phyloP scores from a whole-genome alignment of 2,329 filamentous ascomycete genomes.

The Nigrospora osmanthi region DNA sequence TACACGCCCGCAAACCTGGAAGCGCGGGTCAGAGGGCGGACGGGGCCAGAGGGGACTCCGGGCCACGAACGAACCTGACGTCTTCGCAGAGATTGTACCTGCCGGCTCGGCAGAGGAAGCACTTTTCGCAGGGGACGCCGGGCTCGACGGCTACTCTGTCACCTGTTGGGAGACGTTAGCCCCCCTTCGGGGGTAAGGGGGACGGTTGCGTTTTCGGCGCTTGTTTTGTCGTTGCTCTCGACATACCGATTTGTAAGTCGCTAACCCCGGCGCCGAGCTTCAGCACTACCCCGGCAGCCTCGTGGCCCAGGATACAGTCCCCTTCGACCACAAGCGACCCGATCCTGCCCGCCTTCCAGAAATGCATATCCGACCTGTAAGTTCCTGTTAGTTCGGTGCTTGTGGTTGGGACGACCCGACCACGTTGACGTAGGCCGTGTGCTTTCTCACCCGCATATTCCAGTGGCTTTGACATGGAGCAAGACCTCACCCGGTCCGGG shows the following conservation, averaged over 20 bases:
- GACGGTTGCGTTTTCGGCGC: too few species aligned
- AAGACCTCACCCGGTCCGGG: conserved; percentile 48
- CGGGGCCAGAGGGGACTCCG: too few species aligned
- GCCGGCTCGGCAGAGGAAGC: conserved; percentile 51
- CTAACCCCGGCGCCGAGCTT: conserved; percentile 47
- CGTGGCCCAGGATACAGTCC: conserved; percentile 59
- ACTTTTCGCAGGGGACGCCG: conserved; percentile 53
- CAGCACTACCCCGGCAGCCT: conserved; percentile 54
- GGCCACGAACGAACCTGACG: conserved; percentile 37
- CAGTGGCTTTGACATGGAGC: conserved; percentile 54
- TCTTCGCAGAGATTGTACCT: conserved; percentile 58
- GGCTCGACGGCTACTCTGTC: conserved; percentile 62
- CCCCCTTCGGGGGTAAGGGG: too few species aligned
- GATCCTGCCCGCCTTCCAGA: conserved; percentile 59
- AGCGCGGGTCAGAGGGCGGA: too few species aligned
- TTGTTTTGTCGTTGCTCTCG: neutral
- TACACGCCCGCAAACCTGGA: conserved; percentile 40
- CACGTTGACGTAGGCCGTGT: neutral
- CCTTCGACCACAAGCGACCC: conserved; percentile 54
- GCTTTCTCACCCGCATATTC: conserved; percentile 49
- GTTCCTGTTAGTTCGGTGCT: conserved; percentile 2
- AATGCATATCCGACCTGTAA: conserved; percentile 56
- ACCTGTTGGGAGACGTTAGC: conserved; percentile 23
- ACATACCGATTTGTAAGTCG: conserved; percentile 35
- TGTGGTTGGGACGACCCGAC: neutral